Conservation (phyloP, 352 stramenopile species). For the Phytophthora meadii region DNA sequence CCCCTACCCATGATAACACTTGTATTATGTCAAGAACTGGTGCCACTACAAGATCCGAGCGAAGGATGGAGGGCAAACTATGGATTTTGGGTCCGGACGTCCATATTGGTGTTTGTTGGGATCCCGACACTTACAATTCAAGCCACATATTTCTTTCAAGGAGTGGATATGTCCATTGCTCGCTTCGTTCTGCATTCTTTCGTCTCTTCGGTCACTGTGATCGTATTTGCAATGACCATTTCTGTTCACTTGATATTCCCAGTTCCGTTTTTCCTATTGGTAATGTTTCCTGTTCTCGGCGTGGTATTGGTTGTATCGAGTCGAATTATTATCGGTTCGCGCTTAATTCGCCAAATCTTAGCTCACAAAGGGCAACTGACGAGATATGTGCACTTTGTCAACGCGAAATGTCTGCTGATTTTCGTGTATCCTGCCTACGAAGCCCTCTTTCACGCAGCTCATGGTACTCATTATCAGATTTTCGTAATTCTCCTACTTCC, state of each 20-base stretch:
- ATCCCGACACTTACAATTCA: constrained; percentile 1
- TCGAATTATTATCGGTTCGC: constrained; percentile 1
- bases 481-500: constrained; percentile 5
- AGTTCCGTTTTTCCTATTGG: constrained; percentile 6
- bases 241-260: constrained; percentile 2
- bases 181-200: background rate
- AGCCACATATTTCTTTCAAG: constrained; percentile 3
- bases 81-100: constrained; percentile 2
- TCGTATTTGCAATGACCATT: background rate
- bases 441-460: background rate
- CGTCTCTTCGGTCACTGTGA: background rate
- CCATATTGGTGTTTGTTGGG: constrained; percentile 2
- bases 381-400: constrained; percentile 7
- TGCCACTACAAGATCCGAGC: constrained; percentile 1
- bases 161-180: background rate
- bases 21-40: background rate
- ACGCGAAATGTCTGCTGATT: constrained; percentile 7
- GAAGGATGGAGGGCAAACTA: constrained; percentile 5
- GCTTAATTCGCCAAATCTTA: constrained; percentile 2
- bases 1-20: constrained; percentile 5
- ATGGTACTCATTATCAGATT: constrained; percentile 1
- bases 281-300: constrained; percentile 2
- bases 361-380: background rate
- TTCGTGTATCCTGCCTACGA: constrained; percentile 6
- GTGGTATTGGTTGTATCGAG: background rate